These are phyloP conservation scores for Gossypium laxum DNA, from an alignment of 441 rosid genomes.

Conservation along the genomic window DNA sequence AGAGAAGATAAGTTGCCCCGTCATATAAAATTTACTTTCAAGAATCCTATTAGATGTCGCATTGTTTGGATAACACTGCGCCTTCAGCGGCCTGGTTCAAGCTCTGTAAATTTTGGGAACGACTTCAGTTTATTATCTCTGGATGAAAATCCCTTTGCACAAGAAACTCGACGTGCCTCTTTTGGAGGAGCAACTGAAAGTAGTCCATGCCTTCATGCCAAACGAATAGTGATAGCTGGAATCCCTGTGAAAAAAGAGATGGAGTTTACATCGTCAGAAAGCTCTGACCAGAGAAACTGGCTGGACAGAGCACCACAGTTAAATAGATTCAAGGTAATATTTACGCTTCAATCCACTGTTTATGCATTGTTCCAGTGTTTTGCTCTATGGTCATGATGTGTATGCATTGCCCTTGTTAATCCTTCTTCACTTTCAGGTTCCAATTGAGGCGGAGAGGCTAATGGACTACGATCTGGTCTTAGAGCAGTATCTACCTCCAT, in stretches of 20 bases:
- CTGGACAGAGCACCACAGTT: conserved; percentile 72
- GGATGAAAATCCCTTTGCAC: conserved; percentile 85
- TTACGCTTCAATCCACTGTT: conserved; percentile 6
- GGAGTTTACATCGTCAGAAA: conserved; percentile 34
- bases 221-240: conserved; percentile 65
- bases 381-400: conserved; percentile 1
- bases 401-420: conserved; percentile 1
- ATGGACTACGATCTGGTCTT: conserved; percentile 56
- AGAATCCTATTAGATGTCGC: conserved; percentile 68
- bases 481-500: conserved; percentile 70
- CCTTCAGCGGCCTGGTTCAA: conserved; percentile 73
- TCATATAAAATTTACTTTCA: conserved; percentile 70
- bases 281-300: conserved; percentile 57
- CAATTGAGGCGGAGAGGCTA: conserved; percentile 61
- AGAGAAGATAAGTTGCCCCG: conserved; percentile 55
- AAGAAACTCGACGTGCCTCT: conserved; percentile 64
- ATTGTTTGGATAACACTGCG: conserved; percentile 74
- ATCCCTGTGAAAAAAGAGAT: conserved; percentile 41
- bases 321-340: conserved; percentile 70
- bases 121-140: conserved; percentile 65
- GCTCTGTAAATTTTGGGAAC: conserved; percentile 61
- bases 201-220: conserved; percentile 84
- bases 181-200: conserved; percentile 62
- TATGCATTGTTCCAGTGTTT: conserved; percentile 4
- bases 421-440: conserved; percentile 42